Evolutionary conservation across 1,284 basidiomycete species (phyloP).

Genomic region (Heterobasidion annosum): DNA sequence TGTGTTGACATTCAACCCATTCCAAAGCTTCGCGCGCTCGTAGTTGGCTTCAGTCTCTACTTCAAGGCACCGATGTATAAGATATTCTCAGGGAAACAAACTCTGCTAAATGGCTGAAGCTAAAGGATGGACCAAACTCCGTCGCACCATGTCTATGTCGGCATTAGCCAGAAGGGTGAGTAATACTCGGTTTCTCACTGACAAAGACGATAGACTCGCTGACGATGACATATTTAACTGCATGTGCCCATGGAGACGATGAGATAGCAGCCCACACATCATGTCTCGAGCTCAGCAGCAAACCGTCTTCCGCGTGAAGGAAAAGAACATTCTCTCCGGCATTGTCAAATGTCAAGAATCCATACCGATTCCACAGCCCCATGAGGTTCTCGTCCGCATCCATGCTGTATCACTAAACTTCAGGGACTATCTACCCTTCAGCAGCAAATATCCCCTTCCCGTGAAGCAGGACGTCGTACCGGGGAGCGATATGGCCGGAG

Average conservation of each 20-base stretch:
- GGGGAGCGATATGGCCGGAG: constrained; percentile 1
- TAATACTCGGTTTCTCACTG: no score
- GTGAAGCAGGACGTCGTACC: constrained; percentile 1
- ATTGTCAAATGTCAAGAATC: neutral
- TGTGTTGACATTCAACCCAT: no score
- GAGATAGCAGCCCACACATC: neutral
- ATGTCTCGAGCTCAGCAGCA: neutral
- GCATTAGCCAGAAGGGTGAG: no score
- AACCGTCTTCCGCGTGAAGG: neutral
- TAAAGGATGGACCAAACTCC: no score
- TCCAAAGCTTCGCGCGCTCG: no score
- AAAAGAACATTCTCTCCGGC: neutral
- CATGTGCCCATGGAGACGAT: neutral
- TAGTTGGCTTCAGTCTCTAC: no score
- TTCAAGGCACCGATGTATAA: no score
- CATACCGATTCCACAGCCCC: neutral
- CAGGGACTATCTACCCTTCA: neutral
- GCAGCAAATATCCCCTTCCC: neutral
- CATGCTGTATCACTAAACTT: constrained; percentile 5
- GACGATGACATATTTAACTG: neutral
- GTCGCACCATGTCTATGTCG: no score
- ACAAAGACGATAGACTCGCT: no score
- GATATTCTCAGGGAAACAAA: no score
- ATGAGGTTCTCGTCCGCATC: constrained; percentile 3
- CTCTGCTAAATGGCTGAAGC: no score